Percentiles rank a stretch among this genome's conserved stretches.
Conservation (phyloP, 108 stramenopile species). For the Schizochytrium sp. region DNA sequence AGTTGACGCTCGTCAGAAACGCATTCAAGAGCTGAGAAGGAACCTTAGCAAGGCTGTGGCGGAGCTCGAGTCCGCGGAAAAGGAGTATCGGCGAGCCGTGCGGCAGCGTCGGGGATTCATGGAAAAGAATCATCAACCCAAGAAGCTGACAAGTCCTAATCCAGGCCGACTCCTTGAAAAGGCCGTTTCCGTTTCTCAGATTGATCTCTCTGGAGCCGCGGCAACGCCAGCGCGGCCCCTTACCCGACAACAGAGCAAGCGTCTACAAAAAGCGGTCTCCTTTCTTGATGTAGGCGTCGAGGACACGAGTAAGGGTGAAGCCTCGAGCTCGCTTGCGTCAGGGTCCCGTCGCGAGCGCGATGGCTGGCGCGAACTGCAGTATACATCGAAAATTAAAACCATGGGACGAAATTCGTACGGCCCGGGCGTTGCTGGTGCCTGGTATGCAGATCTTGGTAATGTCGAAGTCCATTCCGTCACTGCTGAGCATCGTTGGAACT, state of each 20-base stretch:
- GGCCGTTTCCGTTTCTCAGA: neutral
- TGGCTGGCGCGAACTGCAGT: neutral
- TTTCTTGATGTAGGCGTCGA: neutral
- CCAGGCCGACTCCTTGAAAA: too few species aligned
- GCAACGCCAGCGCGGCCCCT: neutral
- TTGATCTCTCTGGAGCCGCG: neutral
- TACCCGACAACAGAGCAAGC: neutral
- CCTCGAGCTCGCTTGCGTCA: neutral
- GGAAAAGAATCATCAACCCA: neutral
- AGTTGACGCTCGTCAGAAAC: neutral
- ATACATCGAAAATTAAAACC: neutral
- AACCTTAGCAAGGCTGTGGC: neutral
- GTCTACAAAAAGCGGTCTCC: neutral
- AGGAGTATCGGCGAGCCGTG: neutral
- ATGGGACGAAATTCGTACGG: neutral
- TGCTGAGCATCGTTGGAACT: neutral
- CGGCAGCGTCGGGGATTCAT: neutral
- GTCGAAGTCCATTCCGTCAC: neutral
- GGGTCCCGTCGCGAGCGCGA: neutral
- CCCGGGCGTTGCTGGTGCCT: neutral
- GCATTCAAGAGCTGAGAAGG: neutral
- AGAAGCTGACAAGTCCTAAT: too few species aligned
- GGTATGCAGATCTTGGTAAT: neutral
- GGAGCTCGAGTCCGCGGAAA: neutral
- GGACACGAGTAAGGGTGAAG: too few species aligned